Conservation (phyloP, 805 yeast species). For the Wickerhamiella occidentalis region DNA sequence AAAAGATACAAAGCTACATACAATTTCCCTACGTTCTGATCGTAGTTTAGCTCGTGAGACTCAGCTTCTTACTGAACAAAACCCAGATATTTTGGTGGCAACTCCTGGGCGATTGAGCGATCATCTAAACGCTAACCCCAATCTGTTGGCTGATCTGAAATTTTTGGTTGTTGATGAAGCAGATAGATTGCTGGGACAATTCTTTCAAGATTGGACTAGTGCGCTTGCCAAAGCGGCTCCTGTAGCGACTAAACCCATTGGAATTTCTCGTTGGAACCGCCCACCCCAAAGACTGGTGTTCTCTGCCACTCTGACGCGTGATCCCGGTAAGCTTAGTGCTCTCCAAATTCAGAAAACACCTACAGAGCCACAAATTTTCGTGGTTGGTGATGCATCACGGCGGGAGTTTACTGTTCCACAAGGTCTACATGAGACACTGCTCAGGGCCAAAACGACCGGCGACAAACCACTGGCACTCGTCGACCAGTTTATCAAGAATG, state of each 20-base stretch:
- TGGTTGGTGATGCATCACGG: conserved; percentile 48
- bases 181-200: conserved; percentile 85
- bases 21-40: conserved; percentile 45
- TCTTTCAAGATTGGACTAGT: conserved; percentile 86
- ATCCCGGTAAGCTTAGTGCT: conserved; percentile 71
- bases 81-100: conserved; percentile 30
- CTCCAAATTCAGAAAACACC: conserved; percentile 39
- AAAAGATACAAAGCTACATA: conserved; percentile 54
- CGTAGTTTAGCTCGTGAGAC: conserved; percentile 54
- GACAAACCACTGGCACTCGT: conserved; percentile 67
- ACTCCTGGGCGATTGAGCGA: conserved; percentile 91
- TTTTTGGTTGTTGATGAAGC: conserved; percentile 84
- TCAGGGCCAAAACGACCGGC: conserved; percentile 24
- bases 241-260: conserved; percentile 10
- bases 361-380: conserved; percentile 52
- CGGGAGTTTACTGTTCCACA: conserved; percentile 30
- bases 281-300: conserved; percentile 59
- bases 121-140: conserved; percentile 27
- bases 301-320: conserved; percentile 88
- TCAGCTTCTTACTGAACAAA: conserved; percentile 29
- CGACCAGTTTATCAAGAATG: conserved; percentile 35
- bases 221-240: conserved; percentile 26
- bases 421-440: conserved; percentile 27
- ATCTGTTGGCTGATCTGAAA: conserved; percentile 49
- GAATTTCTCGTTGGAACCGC: conserved; percentile 22